phyloP scores from a whole-genome alignment of 352 stramenopile genomes.

The Phytophthora podocarpi region DNA sequence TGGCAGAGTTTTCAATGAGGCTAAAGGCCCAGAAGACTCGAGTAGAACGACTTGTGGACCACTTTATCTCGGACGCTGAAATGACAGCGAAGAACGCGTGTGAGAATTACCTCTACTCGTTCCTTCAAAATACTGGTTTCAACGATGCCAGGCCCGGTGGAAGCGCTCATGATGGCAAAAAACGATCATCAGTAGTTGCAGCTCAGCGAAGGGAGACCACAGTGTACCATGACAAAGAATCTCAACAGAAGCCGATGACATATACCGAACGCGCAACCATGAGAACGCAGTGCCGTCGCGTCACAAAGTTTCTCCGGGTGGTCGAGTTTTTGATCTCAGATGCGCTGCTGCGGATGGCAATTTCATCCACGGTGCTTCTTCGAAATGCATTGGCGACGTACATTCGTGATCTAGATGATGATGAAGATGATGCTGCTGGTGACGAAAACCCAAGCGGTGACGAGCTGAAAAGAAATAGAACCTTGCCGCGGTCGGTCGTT shows the following conservation, averaged over 20 bases:
- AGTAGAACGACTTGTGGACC: conserved; percentile 59
- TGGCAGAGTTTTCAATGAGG: conserved; percentile 81
- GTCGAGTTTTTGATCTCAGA: conserved; percentile 92
- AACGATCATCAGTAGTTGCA: conserved; percentile 12
- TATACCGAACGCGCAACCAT: conserved; percentile 95
- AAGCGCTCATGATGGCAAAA: conserved; percentile 1
- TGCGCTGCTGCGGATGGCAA: conserved; percentile 73
- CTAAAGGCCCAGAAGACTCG: conserved; percentile 76
- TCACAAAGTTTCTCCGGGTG: conserved; percentile 92
- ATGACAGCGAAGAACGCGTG: conserved; percentile 70
- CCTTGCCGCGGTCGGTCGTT: not conserved
- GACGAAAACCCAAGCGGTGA: not conserved
- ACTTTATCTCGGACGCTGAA: conserved; percentile 59
- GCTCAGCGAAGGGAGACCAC: conserved; percentile 23
- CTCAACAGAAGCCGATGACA: conserved; percentile 79
- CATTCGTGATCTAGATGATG: conserved; percentile 13
- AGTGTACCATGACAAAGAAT: not conserved
- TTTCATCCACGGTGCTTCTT: conserved; percentile 57
- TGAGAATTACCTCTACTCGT: conserved; percentile 64
- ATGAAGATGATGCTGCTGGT: not conserved
- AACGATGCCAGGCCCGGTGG: conserved; percentile 34
- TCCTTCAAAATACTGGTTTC: conserved; percentile 61
- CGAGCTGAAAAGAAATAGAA: not conserved
- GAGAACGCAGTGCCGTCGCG: conserved; percentile 88
- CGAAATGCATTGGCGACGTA: conserved; percentile 51